Evolutionary conservation across 2,329 filamentous ascomycete genomes (phyloP).

Genomic region (Aciculosporium take): DNA sequence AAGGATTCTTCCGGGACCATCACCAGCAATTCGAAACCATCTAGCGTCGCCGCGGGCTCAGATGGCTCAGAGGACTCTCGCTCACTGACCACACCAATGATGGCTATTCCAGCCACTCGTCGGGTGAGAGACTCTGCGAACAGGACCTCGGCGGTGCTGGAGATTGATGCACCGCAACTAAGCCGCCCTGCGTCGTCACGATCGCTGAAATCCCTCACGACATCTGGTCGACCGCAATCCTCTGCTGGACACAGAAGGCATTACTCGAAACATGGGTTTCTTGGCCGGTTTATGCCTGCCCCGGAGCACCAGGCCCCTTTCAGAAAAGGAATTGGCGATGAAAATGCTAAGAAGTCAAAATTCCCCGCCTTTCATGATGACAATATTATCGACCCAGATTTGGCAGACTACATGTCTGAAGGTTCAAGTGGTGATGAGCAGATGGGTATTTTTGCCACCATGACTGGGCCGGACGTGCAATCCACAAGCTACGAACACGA

Average conservation of each 20-base stretch:
- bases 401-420: slow-evolving; percentile 92
- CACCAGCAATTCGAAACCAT: slow-evolving; percentile 4
- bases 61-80: slow-evolving; percentile 32
- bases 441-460: slow-evolving; percentile 66
- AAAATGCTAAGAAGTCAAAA: slow-evolving; percentile 47
- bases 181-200: slow-evolving; percentile 87
- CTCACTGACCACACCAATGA: slow-evolving; percentile 52
- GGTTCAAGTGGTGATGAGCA: slow-evolving; percentile 89
- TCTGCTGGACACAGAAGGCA: slow-evolving; percentile 64
- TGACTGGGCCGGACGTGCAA: slow-evolving; percentile 51
- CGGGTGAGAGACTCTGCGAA: slow-evolving; percentile 57
- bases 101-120: slow-evolving; percentile 53
- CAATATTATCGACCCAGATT: slow-evolving; percentile 93
- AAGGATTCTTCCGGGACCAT: slow-evolving; percentile 6
- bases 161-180: slow-evolving; percentile 73
- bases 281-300: slow-evolving; percentile 55
- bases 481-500: slow-evolving; percentile 60
- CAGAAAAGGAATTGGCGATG: slow-evolving; percentile 55
- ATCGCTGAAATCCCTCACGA: slow-evolving; percentile 63
- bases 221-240: slow-evolving; percentile 58
- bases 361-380: slow-evolving; percentile 94
- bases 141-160: slow-evolving; percentile 73
- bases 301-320: slow-evolving; percentile 80
- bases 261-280: slow-evolving; percentile 73
- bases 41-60: slow-evolving; percentile 24